These are phyloP conservation scores for Tylopilus sp. DNA, from an alignment of 768 basidiomycete genomes.

Conservation along the genomic window DNA sequence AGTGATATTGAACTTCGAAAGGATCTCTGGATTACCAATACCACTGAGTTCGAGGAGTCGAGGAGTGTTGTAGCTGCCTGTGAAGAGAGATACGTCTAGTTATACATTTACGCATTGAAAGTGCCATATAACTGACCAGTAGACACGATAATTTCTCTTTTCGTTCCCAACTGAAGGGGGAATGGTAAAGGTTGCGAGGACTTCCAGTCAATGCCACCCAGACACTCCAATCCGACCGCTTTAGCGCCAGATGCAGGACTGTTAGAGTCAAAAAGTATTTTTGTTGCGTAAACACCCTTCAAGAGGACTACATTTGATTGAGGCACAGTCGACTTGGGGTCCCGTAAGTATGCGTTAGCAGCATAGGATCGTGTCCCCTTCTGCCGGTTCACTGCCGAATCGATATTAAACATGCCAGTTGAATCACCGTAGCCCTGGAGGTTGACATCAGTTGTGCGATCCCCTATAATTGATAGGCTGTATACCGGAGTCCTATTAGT, in stretches of 20 bases:
- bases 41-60: constrained; percentile 20
- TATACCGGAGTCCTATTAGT: constrained; percentile 13
- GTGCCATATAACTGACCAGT: neutral
- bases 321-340: constrained; percentile 7
- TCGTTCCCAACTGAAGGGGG: neutral
- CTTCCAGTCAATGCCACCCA: constrained; percentile 9
- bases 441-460: neutral
- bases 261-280: constrained; percentile 8
- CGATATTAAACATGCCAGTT: constrained; percentile 19
- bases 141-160: neutral
- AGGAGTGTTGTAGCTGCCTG: constrained; percentile 17
- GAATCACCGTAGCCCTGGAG: constrained; percentile 11
- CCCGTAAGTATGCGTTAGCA: constrained; percentile 13
- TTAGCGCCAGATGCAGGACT: neutral
- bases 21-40: constrained; percentile 12
- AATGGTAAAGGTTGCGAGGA: neutral
- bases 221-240: constrained; percentile 9
- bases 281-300: constrained; percentile 8
- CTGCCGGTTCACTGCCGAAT: constrained; percentile 14
- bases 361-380: constrained; percentile 17
- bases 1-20: constrained; percentile 1
- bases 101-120: neutral
- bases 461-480: neutral
- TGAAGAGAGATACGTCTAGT: neutral
- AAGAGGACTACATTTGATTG: constrained; percentile 10